Evolutionary conservation across 352 stramenopile species (phyloP).

Genomic region (Pythium monospermum): DNA sequence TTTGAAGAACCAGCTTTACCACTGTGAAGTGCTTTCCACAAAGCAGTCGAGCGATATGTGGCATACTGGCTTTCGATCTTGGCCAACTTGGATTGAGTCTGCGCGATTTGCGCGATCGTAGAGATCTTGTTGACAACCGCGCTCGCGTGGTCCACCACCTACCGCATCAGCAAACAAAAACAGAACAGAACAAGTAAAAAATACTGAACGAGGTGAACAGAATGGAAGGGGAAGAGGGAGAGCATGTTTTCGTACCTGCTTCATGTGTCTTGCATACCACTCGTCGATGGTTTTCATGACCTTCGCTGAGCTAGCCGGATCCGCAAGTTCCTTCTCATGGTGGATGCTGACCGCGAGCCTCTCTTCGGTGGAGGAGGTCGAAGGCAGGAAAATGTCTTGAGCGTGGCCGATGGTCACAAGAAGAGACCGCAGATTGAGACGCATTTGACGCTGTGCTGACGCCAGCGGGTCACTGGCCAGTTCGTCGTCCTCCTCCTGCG

Average conservation of each 20-base stretch:
- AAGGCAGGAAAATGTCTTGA: slow-evolving; percentile 58
- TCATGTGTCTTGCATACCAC: slow-evolving; percentile 9
- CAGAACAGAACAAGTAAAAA: not conserved
- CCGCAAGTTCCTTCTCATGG: not conserved
- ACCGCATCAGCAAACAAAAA: not conserved
- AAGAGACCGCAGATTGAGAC: slow-evolving; percentile 56
- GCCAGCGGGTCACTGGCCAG: slow-evolving; percentile 3
- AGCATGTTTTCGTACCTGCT: no score
- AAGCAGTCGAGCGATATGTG: slow-evolving; percentile 26
- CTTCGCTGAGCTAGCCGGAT: not conserved
- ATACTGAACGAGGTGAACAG: no score
- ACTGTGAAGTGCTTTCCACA: slow-evolving; percentile 32
- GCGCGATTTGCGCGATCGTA: slow-evolving; percentile 52
- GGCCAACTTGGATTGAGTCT: slow-evolving; percentile 53
- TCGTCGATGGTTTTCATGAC: not conserved
- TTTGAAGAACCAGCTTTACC: no score
- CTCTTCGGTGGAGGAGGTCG: no score
- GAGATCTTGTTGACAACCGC: slow-evolving; percentile 49
- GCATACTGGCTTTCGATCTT: slow-evolving; percentile 29
- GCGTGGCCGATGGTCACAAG: slow-evolving; percentile 48
- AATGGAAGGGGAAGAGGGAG: no score
- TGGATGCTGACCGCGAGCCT: not conserved
- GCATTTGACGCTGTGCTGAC: slow-evolving; percentile 30
- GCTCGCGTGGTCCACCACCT: slow-evolving; percentile 39
- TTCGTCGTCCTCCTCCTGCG: slow-evolving; percentile 7